A percentile compares a stretch with the other conserved stretches of the same genome.
These are phyloP conservation scores for Meira nashicola DNA, from an alignment of 1,284 basidiomycete genomes.

Conservation along the genomic window DNA sequence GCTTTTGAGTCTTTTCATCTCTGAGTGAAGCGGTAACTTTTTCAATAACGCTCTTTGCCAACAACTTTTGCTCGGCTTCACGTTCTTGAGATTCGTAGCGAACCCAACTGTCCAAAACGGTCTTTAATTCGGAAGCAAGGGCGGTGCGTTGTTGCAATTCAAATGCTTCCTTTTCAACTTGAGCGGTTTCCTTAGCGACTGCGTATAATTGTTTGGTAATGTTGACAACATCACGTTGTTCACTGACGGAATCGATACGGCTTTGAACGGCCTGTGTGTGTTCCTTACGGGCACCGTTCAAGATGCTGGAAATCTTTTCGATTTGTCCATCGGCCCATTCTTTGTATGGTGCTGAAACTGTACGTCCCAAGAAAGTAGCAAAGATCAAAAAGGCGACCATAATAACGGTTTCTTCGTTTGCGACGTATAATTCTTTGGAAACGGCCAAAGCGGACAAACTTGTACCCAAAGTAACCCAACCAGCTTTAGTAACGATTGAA, in stretches of 20 bases:
- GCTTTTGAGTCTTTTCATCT: slow-evolving; percentile 90
- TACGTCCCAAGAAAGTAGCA: slow-evolving; percentile 70
- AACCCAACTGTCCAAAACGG: slow-evolving; percentile 95
- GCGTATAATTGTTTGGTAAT: slow-evolving; percentile 85
- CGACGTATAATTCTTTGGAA: slow-evolving; percentile 93
- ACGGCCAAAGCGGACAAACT: slow-evolving; percentile 87
- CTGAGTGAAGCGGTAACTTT: slow-evolving; percentile 76
- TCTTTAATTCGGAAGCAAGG: slow-evolving; percentile 82
- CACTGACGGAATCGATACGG: slow-evolving; percentile 81
- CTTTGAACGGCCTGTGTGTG: slow-evolving; percentile 91
- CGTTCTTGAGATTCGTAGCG: slow-evolving; percentile 94
- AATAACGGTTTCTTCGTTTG: slow-evolving; percentile 68
- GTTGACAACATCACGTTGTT: slow-evolving; percentile 89
- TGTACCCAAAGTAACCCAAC: slow-evolving; percentile 82
- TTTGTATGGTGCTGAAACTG: slow-evolving; percentile 76
- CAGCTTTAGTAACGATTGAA: slow-evolving; percentile 86
- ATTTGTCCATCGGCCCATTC: slow-evolving; percentile 68
- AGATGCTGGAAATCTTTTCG: slow-evolving; percentile 69
- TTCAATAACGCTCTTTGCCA: slow-evolving; percentile 78
- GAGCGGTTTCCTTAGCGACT: slow-evolving; percentile 91
- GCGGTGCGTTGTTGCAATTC: slow-evolving; percentile 82
- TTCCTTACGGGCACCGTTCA: slow-evolving; percentile 75
- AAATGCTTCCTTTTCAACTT: slow-evolving; percentile 84
- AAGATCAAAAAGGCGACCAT: slow-evolving; percentile 81
- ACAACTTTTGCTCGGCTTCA: slow-evolving; percentile 88